Evolutionary conservation across 2,329 filamentous ascomycete species (phyloP), one percentile per base, ranked within the genome.

Genomic region (Pyricularia sp.): DNA sequence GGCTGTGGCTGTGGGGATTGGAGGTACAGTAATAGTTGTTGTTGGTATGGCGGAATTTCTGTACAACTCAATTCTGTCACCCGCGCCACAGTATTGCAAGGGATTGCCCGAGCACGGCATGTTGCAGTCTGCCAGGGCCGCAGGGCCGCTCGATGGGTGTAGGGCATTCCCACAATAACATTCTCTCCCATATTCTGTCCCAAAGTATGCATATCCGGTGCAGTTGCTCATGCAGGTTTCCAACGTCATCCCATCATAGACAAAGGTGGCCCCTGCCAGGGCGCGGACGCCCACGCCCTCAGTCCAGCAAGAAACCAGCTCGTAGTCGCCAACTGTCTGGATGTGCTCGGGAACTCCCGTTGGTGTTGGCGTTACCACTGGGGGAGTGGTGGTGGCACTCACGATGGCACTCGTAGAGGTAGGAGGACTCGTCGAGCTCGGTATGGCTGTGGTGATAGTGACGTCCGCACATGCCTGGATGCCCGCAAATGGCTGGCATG

Each of bases 121-220:
- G 69, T 77, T 78, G 71, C 79, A 79, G 31, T 81, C 78, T 31
- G 71, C 70, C n/a, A 75, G 67, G n/a, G 75, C 71, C 17, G 77
- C 76, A 50, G 76, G 71, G 31, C 71, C 69, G 74, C 78, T 79
- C 68, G 72, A 75, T 25, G 74, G 58, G 42, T 75, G 70, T 11
- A 84, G 74, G 4, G 73, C 75, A 72, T 85, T 81, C 42, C 82
- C 83, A 73, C 83, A 86, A 72, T 83, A 85, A 74, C 83, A 85
- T 73, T 85, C 83, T 25, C 81, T 77, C 14, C 82, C 81, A 70
- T 82, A 85, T 72, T 85, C 83, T 11, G 82, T 82, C 3, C 80
- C 83, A 77, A 79, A 85, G 72, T 82, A 84, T 68, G 78, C 76
- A 73, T 79, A 85, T 0, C 77, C 78, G 2, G 78, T 79, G 76